Conservation (phyloP, 257 asterid species). For the Solanum appendiculatum region DNA sequence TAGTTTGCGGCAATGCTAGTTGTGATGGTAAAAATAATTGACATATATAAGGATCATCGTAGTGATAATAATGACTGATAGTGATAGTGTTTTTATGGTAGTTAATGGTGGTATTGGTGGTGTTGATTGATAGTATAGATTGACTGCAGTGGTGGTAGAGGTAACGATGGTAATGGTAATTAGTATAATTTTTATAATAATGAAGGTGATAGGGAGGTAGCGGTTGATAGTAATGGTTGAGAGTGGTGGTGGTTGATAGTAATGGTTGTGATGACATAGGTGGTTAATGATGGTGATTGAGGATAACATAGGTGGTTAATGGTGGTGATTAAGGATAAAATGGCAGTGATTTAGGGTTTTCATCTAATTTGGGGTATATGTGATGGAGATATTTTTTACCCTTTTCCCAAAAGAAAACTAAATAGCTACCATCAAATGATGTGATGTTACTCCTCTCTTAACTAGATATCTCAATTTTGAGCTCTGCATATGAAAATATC, state of each 20-base stretch:
- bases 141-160: background rate
- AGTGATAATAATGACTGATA: background rate
- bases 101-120: accelerated
- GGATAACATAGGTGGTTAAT: background rate
- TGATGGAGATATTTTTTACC: background rate
- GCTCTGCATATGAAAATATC: background rate
- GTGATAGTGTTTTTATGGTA: background rate
- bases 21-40: background rate
- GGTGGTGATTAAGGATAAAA: background rate
- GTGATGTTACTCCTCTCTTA: background rate
- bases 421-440: background rate
- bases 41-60: no score
- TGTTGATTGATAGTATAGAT: background rate
- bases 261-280: no score
- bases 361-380: background rate
- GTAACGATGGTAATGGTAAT: background rate
- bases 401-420: no score
- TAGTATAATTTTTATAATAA: no score
- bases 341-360: no score
- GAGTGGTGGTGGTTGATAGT: background rate
- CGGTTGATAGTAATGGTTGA: accelerated
- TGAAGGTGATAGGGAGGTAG: background rate
- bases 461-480: background rate
- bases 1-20: background rate
- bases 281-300: background rate